phyloP scores from a whole-genome alignment of 2,329 filamentous ascomycete species.

The Aspergillus luchuensis region DNA sequence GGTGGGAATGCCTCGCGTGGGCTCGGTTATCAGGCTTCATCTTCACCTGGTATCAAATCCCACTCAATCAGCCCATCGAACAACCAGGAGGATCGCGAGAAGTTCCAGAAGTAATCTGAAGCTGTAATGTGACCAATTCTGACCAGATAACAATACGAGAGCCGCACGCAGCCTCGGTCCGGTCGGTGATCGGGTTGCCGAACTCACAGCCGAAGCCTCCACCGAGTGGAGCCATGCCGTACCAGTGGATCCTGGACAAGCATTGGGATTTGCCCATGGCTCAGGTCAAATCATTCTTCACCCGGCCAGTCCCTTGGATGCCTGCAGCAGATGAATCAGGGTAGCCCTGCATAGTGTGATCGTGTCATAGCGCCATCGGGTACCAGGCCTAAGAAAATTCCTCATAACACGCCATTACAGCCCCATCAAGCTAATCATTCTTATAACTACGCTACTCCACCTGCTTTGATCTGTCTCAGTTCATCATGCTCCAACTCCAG shows the following conservation, averaged over 20 bases:
- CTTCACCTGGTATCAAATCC: background rate
- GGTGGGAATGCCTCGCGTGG: background rate
- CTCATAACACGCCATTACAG: background rate
- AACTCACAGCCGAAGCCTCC: slow-evolving; percentile 2
- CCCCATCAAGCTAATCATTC: background rate
- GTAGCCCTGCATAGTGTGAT: background rate
- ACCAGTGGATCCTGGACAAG: background rate
- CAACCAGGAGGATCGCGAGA: background rate
- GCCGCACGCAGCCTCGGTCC: background rate
- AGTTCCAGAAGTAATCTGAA: background rate
- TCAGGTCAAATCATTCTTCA: background rate
- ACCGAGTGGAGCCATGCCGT: background rate
- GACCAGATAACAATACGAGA: background rate
- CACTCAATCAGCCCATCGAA: background rate
- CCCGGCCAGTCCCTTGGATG: background rate
- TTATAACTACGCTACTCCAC: background rate
- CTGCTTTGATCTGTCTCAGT: background rate
- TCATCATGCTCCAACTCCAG: background rate
- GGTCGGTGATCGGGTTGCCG: background rate
- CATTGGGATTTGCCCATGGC: background rate
- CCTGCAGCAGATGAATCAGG: background rate
- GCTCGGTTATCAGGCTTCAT: background rate
- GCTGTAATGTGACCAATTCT: background rate
- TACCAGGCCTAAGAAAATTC: background rate
- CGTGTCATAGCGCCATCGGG: background rate